Conservation (phyloP, 345 rosid species). For the Populus nigra region DNA sequence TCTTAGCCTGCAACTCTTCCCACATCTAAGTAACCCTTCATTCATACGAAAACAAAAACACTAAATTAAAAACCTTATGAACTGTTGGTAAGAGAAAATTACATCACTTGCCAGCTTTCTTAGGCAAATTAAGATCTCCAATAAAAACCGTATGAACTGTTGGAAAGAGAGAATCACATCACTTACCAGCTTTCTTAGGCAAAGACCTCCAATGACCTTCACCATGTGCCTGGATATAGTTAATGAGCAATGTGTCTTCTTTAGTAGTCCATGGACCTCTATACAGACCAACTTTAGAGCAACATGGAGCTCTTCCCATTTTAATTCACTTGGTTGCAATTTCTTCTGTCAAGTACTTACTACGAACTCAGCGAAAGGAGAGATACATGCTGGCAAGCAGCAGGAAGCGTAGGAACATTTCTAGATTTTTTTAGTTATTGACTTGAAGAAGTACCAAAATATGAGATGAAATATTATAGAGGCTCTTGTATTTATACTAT, state of each 20-base stretch:
- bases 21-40: slow-evolving; percentile 45
- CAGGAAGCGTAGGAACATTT: neutral
- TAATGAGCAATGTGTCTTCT: slow-evolving; percentile 39
- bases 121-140: slow-evolving; percentile 42
- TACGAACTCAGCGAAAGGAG: neutral
- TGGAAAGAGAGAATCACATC: neutral
- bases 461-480: too few species aligned
- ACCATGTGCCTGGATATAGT: slow-evolving; percentile 37
- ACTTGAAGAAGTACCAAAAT: neutral
- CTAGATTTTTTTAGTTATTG: too few species aligned
- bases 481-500: too few species aligned
- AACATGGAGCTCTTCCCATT: slow-evolving; percentile 52
- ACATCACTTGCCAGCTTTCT: slow-evolving; percentile 31
- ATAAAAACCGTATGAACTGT: neutral
- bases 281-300: slow-evolving; percentile 40
- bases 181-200: slow-evolving; percentile 43
- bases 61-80: neutral
- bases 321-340: neutral
- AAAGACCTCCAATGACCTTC: slow-evolving; percentile 48
- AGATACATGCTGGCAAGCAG: neutral
- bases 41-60: neutral
- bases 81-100: neutral
- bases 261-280: slow-evolving; percentile 45
- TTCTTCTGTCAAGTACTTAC: too few species aligned
- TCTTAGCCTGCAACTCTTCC: slow-evolving; percentile 50